phyloP scores from a whole-genome alignment of 1,284 basidiomycete genomes.

The Macrocybe sp. region DNA sequence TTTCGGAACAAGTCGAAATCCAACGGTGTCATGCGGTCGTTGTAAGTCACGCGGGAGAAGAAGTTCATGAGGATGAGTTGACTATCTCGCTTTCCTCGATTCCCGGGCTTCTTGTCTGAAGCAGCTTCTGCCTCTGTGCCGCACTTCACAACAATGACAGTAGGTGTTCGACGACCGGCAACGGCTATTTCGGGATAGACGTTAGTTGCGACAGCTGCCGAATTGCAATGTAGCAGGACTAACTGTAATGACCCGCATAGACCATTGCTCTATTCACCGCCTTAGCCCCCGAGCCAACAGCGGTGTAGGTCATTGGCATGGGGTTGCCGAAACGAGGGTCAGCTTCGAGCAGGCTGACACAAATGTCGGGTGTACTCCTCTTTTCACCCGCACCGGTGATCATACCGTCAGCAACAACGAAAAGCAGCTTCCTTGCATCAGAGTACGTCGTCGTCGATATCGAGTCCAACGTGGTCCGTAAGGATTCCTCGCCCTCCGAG shows the following conservation, averaged over 20 bases:
- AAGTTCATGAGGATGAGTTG: constrained; percentile 99
- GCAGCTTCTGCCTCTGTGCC: constrained; percentile 82
- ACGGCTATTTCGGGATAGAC: constrained; percentile 40
- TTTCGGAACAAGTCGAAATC: constrained; percentile 99
- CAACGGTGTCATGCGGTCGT: constrained; percentile 96
- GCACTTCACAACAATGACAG: constrained; percentile 96
- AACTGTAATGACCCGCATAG: constrained; percentile 98
- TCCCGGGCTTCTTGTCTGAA: constrained; percentile 91
- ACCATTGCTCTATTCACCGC: constrained; percentile 95
- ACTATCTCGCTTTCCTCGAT: constrained; percentile 97
- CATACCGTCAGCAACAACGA: constrained; percentile 98
- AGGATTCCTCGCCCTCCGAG: constrained; percentile 92
- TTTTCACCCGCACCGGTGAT: constrained; percentile 97
- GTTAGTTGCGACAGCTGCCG: constrained; percentile 6
- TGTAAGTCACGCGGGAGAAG: constrained; percentile 97
- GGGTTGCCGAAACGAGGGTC: constrained; percentile 97
- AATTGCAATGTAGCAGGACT: constrained; percentile 28
- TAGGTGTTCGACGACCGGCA: constrained; percentile 88
- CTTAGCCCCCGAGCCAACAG: constrained; percentile 88
- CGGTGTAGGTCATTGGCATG: constrained; percentile 90
- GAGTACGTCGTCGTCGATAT: constrained; percentile 90
- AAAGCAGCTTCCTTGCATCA: constrained; percentile 88
- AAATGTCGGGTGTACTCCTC: constrained; percentile 93
- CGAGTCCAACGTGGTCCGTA: constrained; percentile 89
- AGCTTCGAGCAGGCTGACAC: constrained; percentile 87